Base-by-base conservation (phyloP, 1,284 basidiomycete species). In the Ustilago lituana region DNA sequence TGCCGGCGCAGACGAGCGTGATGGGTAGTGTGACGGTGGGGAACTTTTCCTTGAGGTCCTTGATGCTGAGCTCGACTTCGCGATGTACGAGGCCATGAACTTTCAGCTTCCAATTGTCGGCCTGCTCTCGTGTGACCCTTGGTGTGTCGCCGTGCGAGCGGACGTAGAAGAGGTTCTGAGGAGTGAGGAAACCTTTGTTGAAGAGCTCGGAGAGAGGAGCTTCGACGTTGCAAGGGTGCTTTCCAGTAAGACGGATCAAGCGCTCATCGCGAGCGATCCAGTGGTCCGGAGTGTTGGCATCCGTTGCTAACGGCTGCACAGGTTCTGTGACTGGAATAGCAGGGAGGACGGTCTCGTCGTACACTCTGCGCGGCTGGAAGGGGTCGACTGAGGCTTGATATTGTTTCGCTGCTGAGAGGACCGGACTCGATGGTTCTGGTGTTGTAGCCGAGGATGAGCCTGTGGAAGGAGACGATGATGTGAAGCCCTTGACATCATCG, bases 141-240 rank as follows among this genome's bases (percentile, higher is more conserved):
- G 89, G 89, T 2, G 88, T 88, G 2, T 87, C 85, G 15, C 89
- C 89, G 72, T 90, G 89, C 64, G 87, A 88, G 19, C 89, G 86
- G 17, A 89, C 88, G 73, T 86, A 89, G 80, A 88, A 88, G n/a
- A 90, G 84, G 59, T 86, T 84, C 35, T 85, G 85, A 0, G 89
- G 87, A 0, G 89, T 90, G 43, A 90, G 73, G 75, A 90, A 90
- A 17, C 89, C 84, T 4, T 84, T 82, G 8, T 82, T 72, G 72
- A 86, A 87, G 4, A 89, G 83, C 20, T 83, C 81, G 4, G 83
- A 82, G 10, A 89, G 82, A 5, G 82, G 84, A 0, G 88, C 84
- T 77, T 90, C 89, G 41, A 78, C 76, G 72, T 89, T 89, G 84
- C 87, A 88, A 0, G 88, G 88, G 75, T 89, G 88, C 73, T 83